Base-by-base conservation (phyloP, 768 basidiomycete genomes). In the Tremella fuciformis region DNA sequence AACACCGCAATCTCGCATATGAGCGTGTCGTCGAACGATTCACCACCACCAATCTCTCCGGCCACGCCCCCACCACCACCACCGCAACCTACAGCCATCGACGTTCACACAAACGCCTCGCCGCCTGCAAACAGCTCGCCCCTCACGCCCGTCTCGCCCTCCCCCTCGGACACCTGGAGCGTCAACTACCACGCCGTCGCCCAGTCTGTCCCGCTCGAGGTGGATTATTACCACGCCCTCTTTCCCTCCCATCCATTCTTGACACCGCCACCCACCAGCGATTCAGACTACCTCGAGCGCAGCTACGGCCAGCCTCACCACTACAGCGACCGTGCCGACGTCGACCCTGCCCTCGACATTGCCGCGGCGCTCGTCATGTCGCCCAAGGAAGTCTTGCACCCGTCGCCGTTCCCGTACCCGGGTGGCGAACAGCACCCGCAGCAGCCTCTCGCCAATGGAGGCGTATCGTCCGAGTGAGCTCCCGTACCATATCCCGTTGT, bases 61-160 rank as follows among this genome's bases (percentile, higher is more conserved):
- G 29, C 29, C 29, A 34, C 29, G 29, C 29, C 29, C 29, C 29
- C 29, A 34, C 29, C 29, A 34, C 29, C 29, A 34, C 29, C 29
- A 34, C 29, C 29, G 11, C 29, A 4, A 34, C 29, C 29, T 11
- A 11, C 29, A 46, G 16, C 15, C 8, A 46, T 46, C 42, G 42
- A 46, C 42, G 6, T 46, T 46, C 22, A 46, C 42, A n/a, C 22
- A n/a, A 18, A n/a, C 42, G 42, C 42, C 42, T n/a, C 42, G 22
- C 42, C 29, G 4, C 22, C 42, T 15, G 18, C 39, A 41, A 4
- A 46, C 42, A 46, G 42, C 42, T 46, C 42, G 42, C 42, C 42
- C 42, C 42, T 46, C 42, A 46, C 42, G 42, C 42, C 42, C 42
- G n/a, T 46, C n/a, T 46, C 42, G n/a, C 22, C 42, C 42, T 34